phyloP scores from a whole-genome alignment of 2,329 filamentous ascomycete species.

The Arthrocladium fulminans region DNA sequence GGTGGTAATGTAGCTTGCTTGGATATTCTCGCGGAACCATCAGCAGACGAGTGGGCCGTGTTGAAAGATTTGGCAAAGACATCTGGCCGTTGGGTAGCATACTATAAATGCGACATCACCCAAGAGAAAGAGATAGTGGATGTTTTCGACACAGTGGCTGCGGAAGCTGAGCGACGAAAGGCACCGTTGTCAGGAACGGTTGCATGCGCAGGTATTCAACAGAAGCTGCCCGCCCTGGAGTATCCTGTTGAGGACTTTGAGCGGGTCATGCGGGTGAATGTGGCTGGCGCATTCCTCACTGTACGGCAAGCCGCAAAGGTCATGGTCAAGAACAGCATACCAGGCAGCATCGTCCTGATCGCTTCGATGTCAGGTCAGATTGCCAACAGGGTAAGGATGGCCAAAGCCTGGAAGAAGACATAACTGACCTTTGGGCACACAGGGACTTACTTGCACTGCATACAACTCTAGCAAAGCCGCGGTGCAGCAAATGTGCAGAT shows the following conservation, averaged over 20 bases:
- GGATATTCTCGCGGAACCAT: not conserved
- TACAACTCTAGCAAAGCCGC: constrained; percentile 43
- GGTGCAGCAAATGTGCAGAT: constrained; percentile 38
- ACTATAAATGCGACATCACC: not conserved
- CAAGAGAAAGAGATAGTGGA: too few relatives aligned
- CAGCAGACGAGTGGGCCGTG: not conserved
- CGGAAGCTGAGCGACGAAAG: constrained; percentile 58
- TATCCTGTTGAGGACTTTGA: constrained; percentile 58
- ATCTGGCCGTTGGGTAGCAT: not conserved
- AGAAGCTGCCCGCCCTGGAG: constrained; percentile 73
- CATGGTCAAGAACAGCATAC: constrained; percentile 51
- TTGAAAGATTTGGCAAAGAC: not conserved
- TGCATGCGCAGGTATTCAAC: constrained; percentile 62
- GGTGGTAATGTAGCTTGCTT: constrained; percentile 10
- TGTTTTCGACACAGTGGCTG: constrained; percentile 59
- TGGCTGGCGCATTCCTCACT: constrained; percentile 56
- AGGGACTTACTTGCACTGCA: constrained; percentile 39
- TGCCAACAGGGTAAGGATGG: constrained; percentile 39
- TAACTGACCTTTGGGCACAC: not conserved
- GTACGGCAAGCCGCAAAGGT: constrained; percentile 53
- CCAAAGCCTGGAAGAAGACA: not conserved
- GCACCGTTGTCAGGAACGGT: constrained; percentile 72
- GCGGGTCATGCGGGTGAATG: constrained; percentile 53
- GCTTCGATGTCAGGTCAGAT: constrained; percentile 55
- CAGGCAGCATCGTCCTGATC: constrained; percentile 55